These are phyloP conservation scores for Chimonanthus salicifolius DNA, from an alignment of 164 flowering plant species.

Conservation along the genomic window DNA sequence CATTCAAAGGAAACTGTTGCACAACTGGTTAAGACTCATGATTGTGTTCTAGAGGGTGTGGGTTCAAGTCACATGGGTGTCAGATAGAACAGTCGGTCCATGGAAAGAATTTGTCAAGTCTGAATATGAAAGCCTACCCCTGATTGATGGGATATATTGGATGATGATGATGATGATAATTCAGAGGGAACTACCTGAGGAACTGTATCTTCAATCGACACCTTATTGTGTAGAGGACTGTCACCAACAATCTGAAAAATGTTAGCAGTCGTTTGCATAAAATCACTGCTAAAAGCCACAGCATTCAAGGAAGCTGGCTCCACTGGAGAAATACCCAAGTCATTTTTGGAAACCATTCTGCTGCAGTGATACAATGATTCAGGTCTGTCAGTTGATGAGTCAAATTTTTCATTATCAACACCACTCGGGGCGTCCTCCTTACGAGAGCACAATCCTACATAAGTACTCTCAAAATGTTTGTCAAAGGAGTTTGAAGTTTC, in stretches of 20 bases:
- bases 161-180: not conserved
- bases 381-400: not conserved
- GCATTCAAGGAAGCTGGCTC: not conserved
- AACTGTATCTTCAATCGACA: not conserved
- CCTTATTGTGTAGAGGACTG: not conserved
- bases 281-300: not conserved
- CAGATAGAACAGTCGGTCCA: too few relatives aligned
- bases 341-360: not conserved
- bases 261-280: not conserved
- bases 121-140: too few relatives aligned
- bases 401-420: not conserved
- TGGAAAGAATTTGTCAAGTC: too few relatives aligned
- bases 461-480: not conserved
- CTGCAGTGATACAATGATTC: not conserved
- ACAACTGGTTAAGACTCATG: too few relatives aligned
- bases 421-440: not conserved
- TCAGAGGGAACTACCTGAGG: not conserved
- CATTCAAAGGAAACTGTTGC: too few relatives aligned
- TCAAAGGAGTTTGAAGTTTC: not conserved
- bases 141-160: too few relatives aligned
- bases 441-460: slow-evolving; percentile 4
- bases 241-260: not conserved
- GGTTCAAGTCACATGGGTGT: too few relatives aligned
- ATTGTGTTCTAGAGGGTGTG: too few relatives aligned
- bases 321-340: not conserved